phyloP scores from a whole-genome alignment of 2,329 filamentous ascomycete genomes.

The Ilyonectria robusta region DNA sequence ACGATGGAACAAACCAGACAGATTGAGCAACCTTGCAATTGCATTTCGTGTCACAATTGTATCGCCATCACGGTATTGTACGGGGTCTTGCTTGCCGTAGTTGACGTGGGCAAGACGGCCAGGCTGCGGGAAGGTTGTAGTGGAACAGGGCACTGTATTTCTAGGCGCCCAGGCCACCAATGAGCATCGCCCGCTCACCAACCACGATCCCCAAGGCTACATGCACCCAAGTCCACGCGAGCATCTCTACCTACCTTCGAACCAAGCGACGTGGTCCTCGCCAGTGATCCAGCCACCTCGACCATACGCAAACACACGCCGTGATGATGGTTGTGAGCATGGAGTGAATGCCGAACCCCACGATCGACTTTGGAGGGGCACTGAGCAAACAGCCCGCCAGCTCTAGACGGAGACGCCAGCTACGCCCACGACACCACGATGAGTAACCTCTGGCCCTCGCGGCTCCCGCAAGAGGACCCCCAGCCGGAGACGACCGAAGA shows the following conservation, averaged over 20 bases:
- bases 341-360: slow-evolving; percentile 33
- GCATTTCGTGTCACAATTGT: not conserved
- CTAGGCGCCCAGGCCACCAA: slow-evolving; percentile 38
- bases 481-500: slow-evolving; percentile 51
- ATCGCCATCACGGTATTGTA: not conserved
- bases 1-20: not conserved
- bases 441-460: slow-evolving; percentile 62
- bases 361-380: slow-evolving; percentile 44
- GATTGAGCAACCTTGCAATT: too few relatives aligned
- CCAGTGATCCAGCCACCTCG: slow-evolving; percentile 4
- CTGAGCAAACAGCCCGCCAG: slow-evolving; percentile 34
- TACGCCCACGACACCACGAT: slow-evolving; percentile 51
- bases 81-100: not conserved
- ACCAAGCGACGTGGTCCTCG: slow-evolving; percentile 12
- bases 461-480: slow-evolving; percentile 52
- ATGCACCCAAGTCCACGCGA: slow-evolving; percentile 28
- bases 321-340: slow-evolving; percentile 32
- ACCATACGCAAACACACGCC: slow-evolving; percentile 18
- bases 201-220: slow-evolving; percentile 37
- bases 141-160: slow-evolving; percentile 28
- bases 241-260: slow-evolving; percentile 12
- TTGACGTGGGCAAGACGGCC: not conserved
- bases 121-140: slow-evolving; percentile 23
- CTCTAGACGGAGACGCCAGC: slow-evolving; percentile 27
- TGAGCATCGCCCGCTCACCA: slow-evolving; percentile 36